A percentile compares a stretch with the other conserved stretches of the same genome.
These are phyloP conservation scores for Glebionis coronaria DNA, from an alignment of 129 eudicot genomes.

Conservation along the genomic window DNA sequence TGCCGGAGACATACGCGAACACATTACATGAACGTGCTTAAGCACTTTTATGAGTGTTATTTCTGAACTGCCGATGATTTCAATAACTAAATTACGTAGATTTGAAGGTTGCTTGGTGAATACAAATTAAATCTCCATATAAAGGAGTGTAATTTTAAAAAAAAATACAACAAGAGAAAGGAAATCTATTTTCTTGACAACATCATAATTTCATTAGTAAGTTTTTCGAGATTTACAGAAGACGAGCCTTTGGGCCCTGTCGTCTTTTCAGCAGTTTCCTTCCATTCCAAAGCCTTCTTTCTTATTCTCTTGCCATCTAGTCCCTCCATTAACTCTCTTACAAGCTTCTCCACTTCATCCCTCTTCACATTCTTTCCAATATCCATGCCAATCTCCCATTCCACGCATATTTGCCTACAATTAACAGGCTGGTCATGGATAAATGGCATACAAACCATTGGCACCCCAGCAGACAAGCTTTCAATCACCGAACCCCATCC, in stretches of 20 bases:
- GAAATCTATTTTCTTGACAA: slow-evolving; percentile 3
- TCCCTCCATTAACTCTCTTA: slow-evolving; percentile 29
- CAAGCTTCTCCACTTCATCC: slow-evolving; percentile 30
- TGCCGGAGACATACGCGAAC: too few species aligned
- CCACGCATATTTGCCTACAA: slow-evolving; percentile 20
- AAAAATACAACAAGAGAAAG: not conserved
- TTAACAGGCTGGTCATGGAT: slow-evolving; percentile 15
- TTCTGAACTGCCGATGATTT: too few species aligned
- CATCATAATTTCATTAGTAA: slow-evolving; percentile 11
- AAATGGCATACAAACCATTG: slow-evolving; percentile 30
- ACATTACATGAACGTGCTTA: too few species aligned
- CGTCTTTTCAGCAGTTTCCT: slow-evolving; percentile 21
- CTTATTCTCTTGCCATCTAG: slow-evolving; percentile 20
- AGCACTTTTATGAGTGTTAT: too few species aligned
- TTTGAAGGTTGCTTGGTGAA: too few species aligned
- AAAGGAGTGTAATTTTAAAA: too few species aligned
- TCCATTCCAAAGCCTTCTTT: slow-evolving; percentile 23
- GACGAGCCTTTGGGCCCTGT: slow-evolving; percentile 18
- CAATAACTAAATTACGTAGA: too few species aligned
- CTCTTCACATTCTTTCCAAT: slow-evolving; percentile 18
- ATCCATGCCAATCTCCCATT: slow-evolving; percentile 27
- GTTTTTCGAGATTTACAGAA: slow-evolving; percentile 11
- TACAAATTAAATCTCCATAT: too few species aligned
- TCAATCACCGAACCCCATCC: slow-evolving; percentile 33
- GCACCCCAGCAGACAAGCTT: slow-evolving; percentile 29